Conservation (phyloP, 768 basidiomycete species). For the Gyrodon lividus region DNA sequence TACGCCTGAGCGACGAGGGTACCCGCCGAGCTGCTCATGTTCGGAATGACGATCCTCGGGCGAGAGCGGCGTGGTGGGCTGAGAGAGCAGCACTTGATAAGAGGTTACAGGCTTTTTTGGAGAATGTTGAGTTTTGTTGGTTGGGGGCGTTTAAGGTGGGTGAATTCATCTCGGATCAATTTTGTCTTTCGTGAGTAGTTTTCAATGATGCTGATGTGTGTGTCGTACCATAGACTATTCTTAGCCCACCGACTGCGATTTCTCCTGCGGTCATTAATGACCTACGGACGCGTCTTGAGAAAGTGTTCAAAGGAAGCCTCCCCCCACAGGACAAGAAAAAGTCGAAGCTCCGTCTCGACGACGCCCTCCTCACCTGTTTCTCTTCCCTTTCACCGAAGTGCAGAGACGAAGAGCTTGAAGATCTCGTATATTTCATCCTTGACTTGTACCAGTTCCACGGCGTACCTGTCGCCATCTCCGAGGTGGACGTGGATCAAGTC, state of each 20-base stretch:
- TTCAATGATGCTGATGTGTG: background rate
- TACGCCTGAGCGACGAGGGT: constrained; percentile 72
- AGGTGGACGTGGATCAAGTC: constrained; percentile 91
- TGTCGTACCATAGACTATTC: constrained; percentile 51
- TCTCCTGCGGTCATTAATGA: constrained; percentile 47
- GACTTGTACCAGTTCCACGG: constrained; percentile 96
- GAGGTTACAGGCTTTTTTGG: constrained; percentile 69
- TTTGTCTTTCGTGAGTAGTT: background rate
- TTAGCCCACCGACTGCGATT: constrained; percentile 46
- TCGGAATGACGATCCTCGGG: constrained; percentile 62
- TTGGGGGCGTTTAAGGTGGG: constrained; percentile 94
- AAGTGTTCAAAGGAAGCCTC: constrained; percentile 67
- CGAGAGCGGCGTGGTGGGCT: constrained; percentile 83
- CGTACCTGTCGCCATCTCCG: constrained; percentile 81
- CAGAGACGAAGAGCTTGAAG: constrained; percentile 92
- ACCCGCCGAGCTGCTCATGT: constrained; percentile 72
- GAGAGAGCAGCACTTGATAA: constrained; percentile 72
- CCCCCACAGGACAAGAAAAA: constrained; percentile 62
- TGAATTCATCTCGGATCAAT: background rate
- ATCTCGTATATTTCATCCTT: constrained; percentile 88
- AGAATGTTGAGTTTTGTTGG: constrained; percentile 94
- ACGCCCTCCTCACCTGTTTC: constrained; percentile 81
- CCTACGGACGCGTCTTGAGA: constrained; percentile 70
- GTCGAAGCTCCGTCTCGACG: constrained; percentile 59
- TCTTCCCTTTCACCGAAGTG: constrained; percentile 79